Evolutionary conservation across 2,329 filamentous ascomycete genomes (phyloP).

Genomic region (Beauveria brongniartii): DNA sequence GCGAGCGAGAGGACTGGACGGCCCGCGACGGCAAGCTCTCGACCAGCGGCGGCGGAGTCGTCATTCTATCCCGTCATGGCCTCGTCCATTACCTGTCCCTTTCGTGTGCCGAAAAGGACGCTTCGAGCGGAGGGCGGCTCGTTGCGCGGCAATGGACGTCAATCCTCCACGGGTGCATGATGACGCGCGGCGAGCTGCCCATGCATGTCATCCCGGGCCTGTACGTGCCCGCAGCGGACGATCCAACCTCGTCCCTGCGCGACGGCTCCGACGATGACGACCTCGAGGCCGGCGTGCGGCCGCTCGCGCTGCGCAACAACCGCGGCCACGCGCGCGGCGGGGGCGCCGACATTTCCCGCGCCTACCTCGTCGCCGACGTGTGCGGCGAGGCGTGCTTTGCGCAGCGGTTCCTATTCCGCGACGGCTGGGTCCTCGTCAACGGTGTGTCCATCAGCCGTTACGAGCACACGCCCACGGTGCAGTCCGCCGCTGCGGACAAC

Average conservation of each 20-base stretch:
- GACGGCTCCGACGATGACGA: conserved; percentile 12
- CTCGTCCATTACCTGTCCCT: conserved; percentile 27
- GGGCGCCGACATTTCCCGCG: conserved; percentile 31
- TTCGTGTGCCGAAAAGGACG: conserved; percentile 26
- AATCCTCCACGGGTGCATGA: conserved; percentile 33
- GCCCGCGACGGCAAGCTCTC: conserved; percentile 27
- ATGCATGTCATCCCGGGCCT: conserved; percentile 37
- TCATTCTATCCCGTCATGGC: conserved; percentile 32
- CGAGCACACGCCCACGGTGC: conserved; percentile 25
- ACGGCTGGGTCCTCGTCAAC: conserved; percentile 40
- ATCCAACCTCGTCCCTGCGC: conserved; percentile 18
- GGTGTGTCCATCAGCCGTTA: conserved; percentile 38
- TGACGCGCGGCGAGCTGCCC: conserved; percentile 23
- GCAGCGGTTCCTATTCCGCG: conserved; percentile 36
- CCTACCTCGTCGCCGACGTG: conserved; percentile 32
- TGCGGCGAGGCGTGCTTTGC: conserved; percentile 40
- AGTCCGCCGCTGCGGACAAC: not conserved
- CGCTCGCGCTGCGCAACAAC: conserved; percentile 33
- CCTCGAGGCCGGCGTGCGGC: conserved; percentile 33
- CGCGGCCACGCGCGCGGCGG: conserved; percentile 20
- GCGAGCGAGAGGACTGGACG: conserved; percentile 35
- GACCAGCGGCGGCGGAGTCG: conserved; percentile 36
- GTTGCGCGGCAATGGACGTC: conserved; percentile 31
- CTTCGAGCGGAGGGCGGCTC: conserved; percentile 15
- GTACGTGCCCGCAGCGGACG: conserved; percentile 29